Conservation (phyloP, 768 basidiomycete species). For the Boletellus sp. region DNA sequence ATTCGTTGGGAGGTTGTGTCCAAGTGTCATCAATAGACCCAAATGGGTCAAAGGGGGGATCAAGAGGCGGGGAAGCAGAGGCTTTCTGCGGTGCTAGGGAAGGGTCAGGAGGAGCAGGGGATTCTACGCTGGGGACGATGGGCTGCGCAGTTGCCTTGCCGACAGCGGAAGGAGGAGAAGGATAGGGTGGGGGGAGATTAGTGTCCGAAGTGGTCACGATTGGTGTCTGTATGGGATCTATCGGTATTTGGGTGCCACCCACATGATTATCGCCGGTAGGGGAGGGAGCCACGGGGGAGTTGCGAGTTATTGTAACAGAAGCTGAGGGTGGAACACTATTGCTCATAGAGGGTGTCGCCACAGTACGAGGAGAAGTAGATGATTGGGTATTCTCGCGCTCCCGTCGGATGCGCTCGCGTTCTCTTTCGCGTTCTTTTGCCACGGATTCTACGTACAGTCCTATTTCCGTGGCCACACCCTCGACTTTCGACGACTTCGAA, state of each 20-base stretch:
- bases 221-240: slow-evolving; percentile 12
- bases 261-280: slow-evolving; percentile 8
- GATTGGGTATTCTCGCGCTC: slow-evolving; percentile 52
- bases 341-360: slow-evolving; percentile 21
- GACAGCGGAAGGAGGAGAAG: slow-evolving; percentile 56
- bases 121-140: slow-evolving; percentile 15
- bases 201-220: slow-evolving; percentile 14
- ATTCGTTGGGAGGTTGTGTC: slow-evolving; percentile 33
- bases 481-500: slow-evolving; percentile 47
- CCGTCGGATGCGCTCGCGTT: slow-evolving; percentile 67
- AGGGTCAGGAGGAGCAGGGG: slow-evolving; percentile 18
- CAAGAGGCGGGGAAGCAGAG: slow-evolving; percentile 18
- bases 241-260: slow-evolving; percentile 20
- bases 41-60: slow-evolving; percentile 43
- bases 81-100: slow-evolving; percentile 9
- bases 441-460: slow-evolving; percentile 72
- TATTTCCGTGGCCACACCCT: slow-evolving; percentile 55
- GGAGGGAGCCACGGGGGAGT: slow-evolving; percentile 16
- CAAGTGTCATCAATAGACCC: slow-evolving; percentile 39
- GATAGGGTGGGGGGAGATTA: slow-evolving; percentile 39
- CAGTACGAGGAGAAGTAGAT: slow-evolving; percentile 26
- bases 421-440: slow-evolving; percentile 71
- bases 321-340: slow-evolving; percentile 9
- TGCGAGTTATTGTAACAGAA: slow-evolving; percentile 6
- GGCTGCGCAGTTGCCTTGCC: slow-evolving; percentile 15